Base-by-base conservation (phyloP, 805 yeast species). In the Candida germanica region DNA sequence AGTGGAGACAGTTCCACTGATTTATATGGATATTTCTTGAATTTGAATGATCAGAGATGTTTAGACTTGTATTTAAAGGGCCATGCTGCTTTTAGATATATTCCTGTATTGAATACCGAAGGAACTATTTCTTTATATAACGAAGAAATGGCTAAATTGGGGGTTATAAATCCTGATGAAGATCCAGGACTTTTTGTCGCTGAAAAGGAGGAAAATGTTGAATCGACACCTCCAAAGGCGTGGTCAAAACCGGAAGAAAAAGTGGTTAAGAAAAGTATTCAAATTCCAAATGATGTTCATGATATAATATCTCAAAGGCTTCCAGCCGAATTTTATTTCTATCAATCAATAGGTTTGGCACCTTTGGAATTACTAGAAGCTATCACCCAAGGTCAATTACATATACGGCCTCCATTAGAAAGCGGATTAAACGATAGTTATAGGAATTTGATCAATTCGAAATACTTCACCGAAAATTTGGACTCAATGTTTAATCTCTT, bases 241-340 rank as follows among this genome's bases (percentile, higher is more conserved):
- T 25, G 14, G 14, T 25, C 23, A 20, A 20, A 6, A 12, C 33
- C 33, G 17, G 18, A 18, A 16, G 26, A 20, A 16, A n/a, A 26
- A 18, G 13, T 21, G 26, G 22, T 17, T 4, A 10, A 11, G 24
- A 31, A 28, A 17, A 6, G 20, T 8, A 38, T 58, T 25, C 63
- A 63, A 36, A 61, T 83, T 31, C 97, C 98, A 3, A 75, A 77
- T 42, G 95, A 88, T 56, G 66, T 86, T 9, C 93, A 86, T 54
- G 88, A 81, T 30, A 75, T 88, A 31, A 71, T 93, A 32, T 87
- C 94, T 7, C 87, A 84, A 56, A 76, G 89, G 53, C 66, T 93
- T 34, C 94, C 97, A 2, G 84, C 87, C 36, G 98, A 89, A 59
- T 70, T 83, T 27, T 82, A 77, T 51, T 88, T 82, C 54, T 93